Conservation (phyloP, 768 basidiomycete genomes). For the Kwoniella pini region DNA sequence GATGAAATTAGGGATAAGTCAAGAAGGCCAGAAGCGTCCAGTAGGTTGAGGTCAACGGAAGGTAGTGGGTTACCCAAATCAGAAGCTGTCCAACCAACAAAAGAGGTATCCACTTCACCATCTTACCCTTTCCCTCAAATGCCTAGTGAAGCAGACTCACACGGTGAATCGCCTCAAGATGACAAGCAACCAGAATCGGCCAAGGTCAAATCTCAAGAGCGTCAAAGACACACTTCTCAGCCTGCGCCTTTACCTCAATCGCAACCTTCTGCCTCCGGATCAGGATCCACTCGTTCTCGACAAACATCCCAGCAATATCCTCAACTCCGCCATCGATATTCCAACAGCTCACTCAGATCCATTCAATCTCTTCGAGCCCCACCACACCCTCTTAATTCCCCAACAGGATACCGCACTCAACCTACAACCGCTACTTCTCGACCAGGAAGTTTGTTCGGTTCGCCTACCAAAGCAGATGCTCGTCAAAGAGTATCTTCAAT, state of each 20-base stretch:
- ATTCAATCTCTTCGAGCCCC: constrained; percentile 48
- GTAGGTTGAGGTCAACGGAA: constrained; percentile 23
- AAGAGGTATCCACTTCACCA: constrained; percentile 23
- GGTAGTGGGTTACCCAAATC: constrained; percentile 26
- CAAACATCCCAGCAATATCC: constrained; percentile 22
- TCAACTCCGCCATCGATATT: constrained; percentile 35
- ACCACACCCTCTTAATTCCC: constrained; percentile 49
- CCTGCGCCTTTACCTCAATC: background rate
- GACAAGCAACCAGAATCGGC: background rate
- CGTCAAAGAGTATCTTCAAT: constrained; percentile 31
- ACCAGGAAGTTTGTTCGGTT: constrained; percentile 29
- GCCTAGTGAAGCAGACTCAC: background rate
- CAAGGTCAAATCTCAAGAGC: background rate
- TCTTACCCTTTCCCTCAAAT: constrained; percentile 39
- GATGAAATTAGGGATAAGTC: constrained; percentile 1
- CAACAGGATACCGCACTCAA: constrained; percentile 33
- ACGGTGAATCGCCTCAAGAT: background rate
- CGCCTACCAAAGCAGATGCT: constrained; percentile 24
- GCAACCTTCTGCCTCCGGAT: background rate
- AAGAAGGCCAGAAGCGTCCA: constrained; percentile 8
- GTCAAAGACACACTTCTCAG: constrained; percentile 3
- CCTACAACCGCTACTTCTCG: constrained; percentile 22
- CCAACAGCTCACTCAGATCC: constrained; percentile 46
- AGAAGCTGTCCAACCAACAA: background rate
- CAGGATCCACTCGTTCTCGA: constrained; percentile 18